These are phyloP conservation scores for Scheffersomyces quercinus DNA, from an alignment of 1,139 yeast species.

Conservation along the genomic window DNA sequence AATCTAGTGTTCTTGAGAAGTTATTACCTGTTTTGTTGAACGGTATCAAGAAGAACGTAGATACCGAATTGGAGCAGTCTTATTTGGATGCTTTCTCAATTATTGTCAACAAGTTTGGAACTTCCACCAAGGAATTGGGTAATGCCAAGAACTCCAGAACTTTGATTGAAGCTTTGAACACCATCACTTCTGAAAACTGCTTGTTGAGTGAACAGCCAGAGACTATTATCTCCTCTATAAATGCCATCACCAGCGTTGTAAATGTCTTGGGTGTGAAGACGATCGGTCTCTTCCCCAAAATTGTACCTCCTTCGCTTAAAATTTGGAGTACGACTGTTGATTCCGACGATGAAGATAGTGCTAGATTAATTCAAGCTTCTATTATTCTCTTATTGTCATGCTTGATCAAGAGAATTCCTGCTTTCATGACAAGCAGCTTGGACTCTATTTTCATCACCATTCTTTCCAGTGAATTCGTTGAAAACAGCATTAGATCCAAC, in stretches of 20 bases:
- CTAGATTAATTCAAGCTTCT: conserved; percentile 58
- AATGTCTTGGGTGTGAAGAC: conserved; percentile 80
- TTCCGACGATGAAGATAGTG: conserved; percentile 22
- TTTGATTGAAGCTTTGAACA: conserved; percentile 49
- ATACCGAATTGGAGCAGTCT: conserved; percentile 60
- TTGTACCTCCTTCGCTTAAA: conserved; percentile 71
- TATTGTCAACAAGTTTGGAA: conserved; percentile 63
- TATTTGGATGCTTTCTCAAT: conserved; percentile 69
- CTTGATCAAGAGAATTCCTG: conserved; percentile 80
- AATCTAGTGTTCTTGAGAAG: conserved; percentile 40
- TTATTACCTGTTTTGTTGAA: conserved; percentile 50
- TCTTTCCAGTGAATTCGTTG: conserved; percentile 58
- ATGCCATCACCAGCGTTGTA: conserved; percentile 69
- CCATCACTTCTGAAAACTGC: conserved; percentile 57
- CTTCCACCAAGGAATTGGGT: conserved; percentile 27
- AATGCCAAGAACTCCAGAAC: conserved; percentile 44
- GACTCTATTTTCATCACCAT: conserved; percentile 59
- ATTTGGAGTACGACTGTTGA: conserved; percentile 46
- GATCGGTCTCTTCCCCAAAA: conserved; percentile 81
- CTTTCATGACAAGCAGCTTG: conserved; percentile 74
- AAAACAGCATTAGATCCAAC: conserved; percentile 60
- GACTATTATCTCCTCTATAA: conserved; percentile 71
- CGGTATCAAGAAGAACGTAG: conserved; percentile 41
- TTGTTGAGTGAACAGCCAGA: conserved; percentile 56
- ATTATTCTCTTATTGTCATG: conserved; percentile 72